Evolutionary conservation across 139 green algal species (phyloP).

Genomic region (Chlorella ohadii): DNA sequence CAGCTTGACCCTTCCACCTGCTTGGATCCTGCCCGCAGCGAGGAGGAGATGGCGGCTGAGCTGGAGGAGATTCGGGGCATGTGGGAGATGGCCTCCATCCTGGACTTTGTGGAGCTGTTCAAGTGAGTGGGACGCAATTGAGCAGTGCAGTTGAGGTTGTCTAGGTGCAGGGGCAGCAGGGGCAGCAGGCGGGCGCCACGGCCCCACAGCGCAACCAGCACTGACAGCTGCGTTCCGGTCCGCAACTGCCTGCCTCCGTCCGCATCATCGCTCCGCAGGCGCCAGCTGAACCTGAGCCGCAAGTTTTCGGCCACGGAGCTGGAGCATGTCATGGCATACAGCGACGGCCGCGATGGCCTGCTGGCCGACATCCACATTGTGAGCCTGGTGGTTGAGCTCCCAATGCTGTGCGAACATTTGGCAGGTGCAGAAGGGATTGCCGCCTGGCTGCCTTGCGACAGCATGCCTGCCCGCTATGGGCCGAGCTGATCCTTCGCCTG

Average conservation of each 20-base stretch:
- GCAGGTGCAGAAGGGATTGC: too few species aligned
- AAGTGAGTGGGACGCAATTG: not conserved
- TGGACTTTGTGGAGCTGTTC: conserved; percentile 54
- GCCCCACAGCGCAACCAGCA: too few species aligned
- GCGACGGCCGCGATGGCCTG: conserved; percentile 38
- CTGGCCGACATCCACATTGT: conserved; percentile 55
- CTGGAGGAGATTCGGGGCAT: conserved; percentile 18
- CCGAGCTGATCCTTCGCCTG: too few species aligned
- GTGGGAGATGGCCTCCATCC: conserved; percentile 57
- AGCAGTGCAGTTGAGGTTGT: too few species aligned
- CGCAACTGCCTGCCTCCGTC: not conserved
- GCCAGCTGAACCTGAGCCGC: conserved; percentile 40
- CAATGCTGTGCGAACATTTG: too few species aligned
- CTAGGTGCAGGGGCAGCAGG: too few species aligned
- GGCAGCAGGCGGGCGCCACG: too few species aligned
- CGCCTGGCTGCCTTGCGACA: too few species aligned
- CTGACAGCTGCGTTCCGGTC: too few species aligned
- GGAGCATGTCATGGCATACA: conserved; percentile 45
- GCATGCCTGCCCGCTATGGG: too few species aligned
- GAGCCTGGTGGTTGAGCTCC: too few species aligned
- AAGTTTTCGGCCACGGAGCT: conserved; percentile 42
- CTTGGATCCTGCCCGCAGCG: not conserved
- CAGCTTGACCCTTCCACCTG: too few species aligned
- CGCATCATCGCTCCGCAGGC: not conserved
- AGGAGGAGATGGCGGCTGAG: conserved; percentile 23